Evolutionary conservation across 768 basidiomycete species (phyloP).

Genomic region (Hortiboletus campestris): DNA sequence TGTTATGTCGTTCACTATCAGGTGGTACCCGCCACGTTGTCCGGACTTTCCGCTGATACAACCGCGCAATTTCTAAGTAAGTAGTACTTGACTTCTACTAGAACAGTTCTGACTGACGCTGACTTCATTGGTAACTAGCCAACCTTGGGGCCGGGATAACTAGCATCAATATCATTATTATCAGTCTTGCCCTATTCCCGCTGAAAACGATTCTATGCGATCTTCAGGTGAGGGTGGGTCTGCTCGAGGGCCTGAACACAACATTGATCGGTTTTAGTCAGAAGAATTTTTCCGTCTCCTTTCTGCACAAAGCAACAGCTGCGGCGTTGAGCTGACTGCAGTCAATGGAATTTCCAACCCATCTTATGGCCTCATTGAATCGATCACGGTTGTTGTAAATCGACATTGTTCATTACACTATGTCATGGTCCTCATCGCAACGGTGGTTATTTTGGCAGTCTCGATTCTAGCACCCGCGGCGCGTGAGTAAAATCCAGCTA

Average conservation of each 20-base stretch:
- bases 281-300: conserved; percentile 23
- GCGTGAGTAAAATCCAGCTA: conserved; percentile 4
- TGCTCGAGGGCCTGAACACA: too few species aligned
- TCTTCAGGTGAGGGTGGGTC: conserved; percentile 3
- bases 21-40: conserved; percentile 4
- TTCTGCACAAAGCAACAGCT: background rate
- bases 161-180: conserved; percentile 14
- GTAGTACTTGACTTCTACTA: background rate
- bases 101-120: background rate
- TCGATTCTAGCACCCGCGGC: conserved; percentile 9
- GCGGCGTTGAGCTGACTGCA: background rate
- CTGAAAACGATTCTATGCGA: conserved; percentile 10
- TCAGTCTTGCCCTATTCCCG: conserved; percentile 13
- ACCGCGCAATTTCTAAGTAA: conserved; percentile 10
- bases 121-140: background rate
- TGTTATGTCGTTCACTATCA: conserved; percentile 20
- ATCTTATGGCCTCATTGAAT: conserved; percentile 9
- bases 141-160: conserved; percentile 12
- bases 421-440: conserved; percentile 3
- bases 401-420: conserved; percentile 10
- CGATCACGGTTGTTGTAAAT: background rate
- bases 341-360: conserved; percentile 17
- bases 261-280: conserved; percentile 4
- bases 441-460: conserved; percentile 6
- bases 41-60: background rate